Base-by-base conservation (phyloP, 257 asterid species). In the Nicotiana attenuata region DNA sequence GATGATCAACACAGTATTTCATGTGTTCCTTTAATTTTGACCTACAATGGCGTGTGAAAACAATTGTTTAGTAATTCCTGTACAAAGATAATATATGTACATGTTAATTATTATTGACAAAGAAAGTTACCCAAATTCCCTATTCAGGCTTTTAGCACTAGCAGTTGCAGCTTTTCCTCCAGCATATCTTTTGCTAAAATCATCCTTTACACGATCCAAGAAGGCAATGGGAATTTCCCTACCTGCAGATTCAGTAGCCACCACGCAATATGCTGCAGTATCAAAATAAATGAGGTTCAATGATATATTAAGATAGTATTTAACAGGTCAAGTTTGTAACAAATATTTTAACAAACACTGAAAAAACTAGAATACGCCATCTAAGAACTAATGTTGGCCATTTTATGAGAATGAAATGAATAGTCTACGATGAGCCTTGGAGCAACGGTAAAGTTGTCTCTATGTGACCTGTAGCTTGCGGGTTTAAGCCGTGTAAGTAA, bases 21-120 rank as follows among this genome's bases (percentile, higher is more conserved):
- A 90, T 89, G 66, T 88, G 93, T 84, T 88, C 92, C 84, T 90
- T 88, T 84, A 90, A 57, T 81, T 88, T 87, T 77, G 91, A 86
- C 87, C 93, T 90, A 68, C 52, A 60, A 78, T 15, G 29, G 29
- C 65, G 38, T n/a, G 63, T 28, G 16, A 20, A 5, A 24, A n/a
- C 24, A 19, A 76, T 10, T 15, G 17, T 71, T 17, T 50, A 7
- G 5, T n/a, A 47, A 33, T n/a, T 75, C 45, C 33, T 7, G 1
- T 19, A 13, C 17, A 29, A 45, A 20, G 2, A 5, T 8, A 83
- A 14, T 24, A 45, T 17, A 33, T 7, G 17, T 7, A 61, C 13
- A 45, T 17, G 15, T 13, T 68, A 47, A 41, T 41, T 41, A 41
- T 17, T n/a, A 9, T 13, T 19, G 65, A 24, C 19, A 64, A 53